phyloP scores from a whole-genome alignment of 192 early-diverging fungal species.

The Rhizoclosmatium globosum region DNA sequence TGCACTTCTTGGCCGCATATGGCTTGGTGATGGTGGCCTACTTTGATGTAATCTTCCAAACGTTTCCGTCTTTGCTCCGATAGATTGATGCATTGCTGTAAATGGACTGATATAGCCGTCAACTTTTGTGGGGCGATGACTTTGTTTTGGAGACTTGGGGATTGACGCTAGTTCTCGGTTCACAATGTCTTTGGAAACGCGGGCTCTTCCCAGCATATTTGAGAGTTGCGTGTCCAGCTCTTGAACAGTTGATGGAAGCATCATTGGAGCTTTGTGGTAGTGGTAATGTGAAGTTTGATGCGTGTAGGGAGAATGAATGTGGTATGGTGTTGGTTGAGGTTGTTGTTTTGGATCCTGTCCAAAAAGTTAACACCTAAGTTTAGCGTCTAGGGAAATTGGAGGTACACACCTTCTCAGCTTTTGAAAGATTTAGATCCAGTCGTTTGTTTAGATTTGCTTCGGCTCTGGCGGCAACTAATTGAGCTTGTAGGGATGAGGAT shows the following conservation, averaged over 20 bases:
- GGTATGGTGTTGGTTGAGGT: neutral
- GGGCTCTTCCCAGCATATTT: constrained; percentile 24
- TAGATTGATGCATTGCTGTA: neutral
- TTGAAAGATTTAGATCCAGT: neutral
- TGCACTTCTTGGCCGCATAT: neutral
- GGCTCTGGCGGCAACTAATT: neutral
- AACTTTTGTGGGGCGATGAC: neutral
- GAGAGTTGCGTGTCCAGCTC: constrained; percentile 32
- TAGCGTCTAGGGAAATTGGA: neutral
- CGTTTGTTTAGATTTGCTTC: neutral
- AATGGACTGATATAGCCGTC: constrained; percentile 6
- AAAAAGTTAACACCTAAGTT: neutral
- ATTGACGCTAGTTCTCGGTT: neutral
- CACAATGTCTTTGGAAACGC: constrained; percentile 10
- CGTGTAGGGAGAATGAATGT: neutral
- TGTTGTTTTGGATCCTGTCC: neutral
- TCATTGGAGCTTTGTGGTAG: neutral
- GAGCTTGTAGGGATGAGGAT: neutral
- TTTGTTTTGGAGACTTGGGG: neutral
- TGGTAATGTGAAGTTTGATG: neutral
- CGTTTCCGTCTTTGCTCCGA: neutral
- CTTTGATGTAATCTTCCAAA: neutral
- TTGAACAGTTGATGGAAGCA: constrained; percentile 5
- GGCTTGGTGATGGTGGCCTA: neutral
- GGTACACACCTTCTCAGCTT: neutral